Evolutionary conservation across 2,329 filamentous ascomycete genomes (phyloP).

Genomic region (Raffaelea arxii): DNA sequence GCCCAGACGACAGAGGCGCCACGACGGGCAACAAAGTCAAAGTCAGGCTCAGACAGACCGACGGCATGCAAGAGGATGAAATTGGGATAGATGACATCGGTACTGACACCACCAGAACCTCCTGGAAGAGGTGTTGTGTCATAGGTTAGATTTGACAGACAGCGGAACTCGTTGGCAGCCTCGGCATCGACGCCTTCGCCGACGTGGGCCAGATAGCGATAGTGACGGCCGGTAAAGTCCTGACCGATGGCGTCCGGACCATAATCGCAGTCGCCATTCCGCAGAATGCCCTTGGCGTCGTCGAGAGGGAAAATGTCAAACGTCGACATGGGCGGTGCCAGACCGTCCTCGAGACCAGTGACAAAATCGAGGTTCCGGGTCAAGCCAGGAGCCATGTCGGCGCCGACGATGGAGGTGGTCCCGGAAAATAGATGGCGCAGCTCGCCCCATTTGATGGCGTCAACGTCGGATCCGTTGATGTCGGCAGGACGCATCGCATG

Average conservation of each 20-base stretch:
- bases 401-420: constrained; percentile 19
- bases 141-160: constrained; percentile 16
- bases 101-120: constrained; percentile 5
- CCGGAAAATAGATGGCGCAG: constrained; percentile 21
- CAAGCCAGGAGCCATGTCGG: constrained; percentile 17
- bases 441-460: constrained; percentile 18
- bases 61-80: constrained; percentile 19
- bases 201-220: constrained; percentile 18
- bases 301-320: constrained; percentile 19
- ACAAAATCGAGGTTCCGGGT: constrained; percentile 19
- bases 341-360: constrained; percentile 15
- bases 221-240: constrained; percentile 7
- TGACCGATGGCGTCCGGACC: constrained; percentile 12
- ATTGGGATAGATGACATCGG: constrained; percentile 17
- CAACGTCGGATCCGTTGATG: constrained; percentile 14
- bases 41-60: constrained; percentile 14
- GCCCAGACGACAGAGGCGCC: constrained; percentile 20
- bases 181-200: constrained; percentile 18
- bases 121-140: constrained; percentile 12
- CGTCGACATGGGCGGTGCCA: constrained; percentile 7
- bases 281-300: constrained; percentile 14
- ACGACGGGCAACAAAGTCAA: constrained; percentile 17
- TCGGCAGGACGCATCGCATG: constrained; percentile 12
- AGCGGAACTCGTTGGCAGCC: constrained; percentile 19
- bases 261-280: constrained; percentile 19